Evolutionary conservation across 371 early-diverging fungal genomes (phyloP).

Genomic region (Amoeboaphelidium protococcarum): DNA sequence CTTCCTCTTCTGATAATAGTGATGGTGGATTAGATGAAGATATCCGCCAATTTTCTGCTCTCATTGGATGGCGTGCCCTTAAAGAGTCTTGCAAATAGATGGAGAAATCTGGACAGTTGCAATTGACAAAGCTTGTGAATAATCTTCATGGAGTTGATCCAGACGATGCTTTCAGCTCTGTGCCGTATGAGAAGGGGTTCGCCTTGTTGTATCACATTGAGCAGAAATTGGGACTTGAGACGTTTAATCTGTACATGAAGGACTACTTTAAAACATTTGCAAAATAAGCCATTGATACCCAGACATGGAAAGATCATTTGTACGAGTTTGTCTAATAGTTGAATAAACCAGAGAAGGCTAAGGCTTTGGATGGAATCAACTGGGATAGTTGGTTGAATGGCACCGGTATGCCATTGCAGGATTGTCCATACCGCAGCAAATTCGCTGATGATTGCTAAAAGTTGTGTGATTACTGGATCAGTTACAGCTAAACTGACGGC

Average conservation of each 20-base stretch:
- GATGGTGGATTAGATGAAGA: constrained; percentile 43
- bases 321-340: constrained; percentile 30
- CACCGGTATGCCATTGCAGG: constrained; percentile 5
- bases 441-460: not conserved
- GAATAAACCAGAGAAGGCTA: constrained; percentile 30
- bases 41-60: constrained; percentile 54
- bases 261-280: constrained; percentile 58
- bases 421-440: not conserved
- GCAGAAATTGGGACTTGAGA: constrained; percentile 43
- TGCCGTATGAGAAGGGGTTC: constrained; percentile 92
- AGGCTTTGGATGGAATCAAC: constrained; percentile 24
- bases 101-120: constrained; percentile 30
- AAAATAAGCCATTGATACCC: constrained; percentile 57
- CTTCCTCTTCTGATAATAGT: not conserved
- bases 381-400: constrained; percentile 67
- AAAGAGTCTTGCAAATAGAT: constrained; percentile 42
- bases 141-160: constrained; percentile 57
- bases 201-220: constrained; percentile 76
- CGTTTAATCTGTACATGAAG: constrained; percentile 43
- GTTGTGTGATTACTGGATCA: not conserved
- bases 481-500: no score
- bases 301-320: constrained; percentile 57
- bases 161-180: constrained; percentile 70
- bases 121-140: constrained; percentile 47
- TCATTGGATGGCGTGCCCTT: constrained; percentile 56